Evolutionary conservation across 768 basidiomycete genomes (phyloP), one percentile per base, ranked within the genome.

Genomic region (Kwoniella sp.): DNA sequence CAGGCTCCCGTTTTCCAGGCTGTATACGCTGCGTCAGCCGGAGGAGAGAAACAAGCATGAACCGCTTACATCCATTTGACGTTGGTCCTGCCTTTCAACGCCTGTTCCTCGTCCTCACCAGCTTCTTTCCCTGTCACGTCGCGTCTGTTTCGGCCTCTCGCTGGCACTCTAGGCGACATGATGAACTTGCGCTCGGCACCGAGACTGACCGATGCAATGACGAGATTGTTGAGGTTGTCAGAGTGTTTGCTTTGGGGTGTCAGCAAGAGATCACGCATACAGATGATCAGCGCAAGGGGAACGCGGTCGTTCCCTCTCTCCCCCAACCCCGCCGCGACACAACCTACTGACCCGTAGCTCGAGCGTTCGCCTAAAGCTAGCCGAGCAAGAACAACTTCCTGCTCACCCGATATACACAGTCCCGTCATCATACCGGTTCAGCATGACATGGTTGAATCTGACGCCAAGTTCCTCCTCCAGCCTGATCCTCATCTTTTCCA

Each of bases 361-460:
- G n/a, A n/a, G n/a, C n/a, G n/a, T n/a, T n/a, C n/a, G n/a, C n/a
- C n/a, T n/a, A n/a, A n/a, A n/a, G n/a, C n/a, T n/a, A n/a, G n/a
- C n/a, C n/a, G n/a, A n/a, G n/a, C n/a, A n/a, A n/a, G n/a, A n/a
- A 36, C 7, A 36, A 36, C 15, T 14, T 36, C 14, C 15, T 9
- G 57, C 66, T 46, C 39, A 74, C 75, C 65, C 76, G 17, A 76
- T 76, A 42, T 73, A 73, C 22, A 71, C 75, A 31, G 34, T 39
- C 3, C 76, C 76, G 53, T 77, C 67, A 55, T 75, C 74, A 54
- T 78, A 78, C 20, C 63, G 50, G 46, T 78, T 78, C 55, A 77
- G 63, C 77, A 78, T 77, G 44, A 66, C 65, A 56, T 78, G 76
- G 40, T 78, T 78, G 63, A 78, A 78, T 33, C 36, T 60, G 9